These are phyloP conservation scores for Phenoliferia sp. DNA, from an alignment of 1,284 basidiomycete genomes.

Conservation along the genomic window DNA sequence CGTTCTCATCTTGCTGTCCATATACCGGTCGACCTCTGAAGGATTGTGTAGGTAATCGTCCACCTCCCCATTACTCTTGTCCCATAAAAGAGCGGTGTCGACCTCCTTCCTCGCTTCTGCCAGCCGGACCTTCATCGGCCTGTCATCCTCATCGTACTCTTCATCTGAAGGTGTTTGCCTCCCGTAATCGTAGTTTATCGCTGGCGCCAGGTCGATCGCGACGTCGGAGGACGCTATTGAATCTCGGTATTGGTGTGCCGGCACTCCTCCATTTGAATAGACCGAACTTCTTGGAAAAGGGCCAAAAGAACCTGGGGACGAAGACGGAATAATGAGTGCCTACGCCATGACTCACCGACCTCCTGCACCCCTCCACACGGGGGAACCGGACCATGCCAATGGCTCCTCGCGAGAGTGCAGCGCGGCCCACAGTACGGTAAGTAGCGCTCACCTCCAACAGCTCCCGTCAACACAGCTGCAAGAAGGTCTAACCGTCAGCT, in stretches of 20 bases:
- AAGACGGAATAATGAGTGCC: background rate
- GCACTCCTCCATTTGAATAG: background rate
- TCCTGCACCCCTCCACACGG: background rate
- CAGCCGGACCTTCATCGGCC: background rate
- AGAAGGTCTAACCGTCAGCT: background rate
- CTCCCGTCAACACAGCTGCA: background rate
- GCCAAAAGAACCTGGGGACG: background rate
- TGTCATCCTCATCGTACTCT: background rate
- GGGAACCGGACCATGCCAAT: too few species aligned
- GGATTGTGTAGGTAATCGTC: slow-evolving; percentile 14
- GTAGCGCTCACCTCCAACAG: background rate
- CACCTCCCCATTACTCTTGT: slow-evolving; percentile 33
- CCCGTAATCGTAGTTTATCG: background rate
- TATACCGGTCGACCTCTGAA: background rate
- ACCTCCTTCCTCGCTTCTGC: background rate
- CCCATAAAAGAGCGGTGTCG: slow-evolving; percentile 29
- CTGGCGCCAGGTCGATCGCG: slow-evolving; percentile 20
- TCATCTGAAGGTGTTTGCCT: background rate
- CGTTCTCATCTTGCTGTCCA: background rate
- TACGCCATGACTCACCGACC: background rate
- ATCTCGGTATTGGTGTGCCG: slow-evolving; percentile 9
- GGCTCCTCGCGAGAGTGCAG: background rate
- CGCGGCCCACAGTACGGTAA: background rate
- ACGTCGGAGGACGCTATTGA: slow-evolving; percentile 26
- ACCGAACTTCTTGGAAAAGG: background rate